phyloP scores from a whole-genome alignment of 768 basidiomycete species.

The Naganishia friedmannii region DNA sequence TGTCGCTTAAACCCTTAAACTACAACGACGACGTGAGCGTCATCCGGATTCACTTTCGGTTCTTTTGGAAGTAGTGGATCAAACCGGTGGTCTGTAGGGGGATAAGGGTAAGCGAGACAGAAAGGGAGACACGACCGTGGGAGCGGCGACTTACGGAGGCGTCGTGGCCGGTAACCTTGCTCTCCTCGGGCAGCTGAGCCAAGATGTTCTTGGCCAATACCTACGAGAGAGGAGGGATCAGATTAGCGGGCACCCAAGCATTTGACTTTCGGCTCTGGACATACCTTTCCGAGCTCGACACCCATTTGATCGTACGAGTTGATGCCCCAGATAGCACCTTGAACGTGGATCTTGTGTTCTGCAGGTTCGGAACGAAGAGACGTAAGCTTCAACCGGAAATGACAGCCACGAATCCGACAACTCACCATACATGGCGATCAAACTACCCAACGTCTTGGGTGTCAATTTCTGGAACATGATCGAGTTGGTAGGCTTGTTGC shows the following conservation, averaged over 20 bases:
- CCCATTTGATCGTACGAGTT: constrained; percentile 99
- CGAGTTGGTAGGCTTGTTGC: constrained; percentile 93
- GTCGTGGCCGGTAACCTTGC: constrained; percentile 78
- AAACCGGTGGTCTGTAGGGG: constrained; percentile 77
- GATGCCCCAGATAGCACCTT: constrained; percentile 96
- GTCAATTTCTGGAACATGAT: constrained; percentile 92
- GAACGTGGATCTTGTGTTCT: constrained; percentile 98
- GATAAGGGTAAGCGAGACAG: constrained; percentile 27
- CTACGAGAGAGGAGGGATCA: constrained; percentile 31
- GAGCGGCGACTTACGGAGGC: constrained; percentile 60
- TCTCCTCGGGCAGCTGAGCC: constrained; percentile 65
- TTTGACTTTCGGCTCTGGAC: constrained; percentile 17
- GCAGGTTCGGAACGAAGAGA: constrained; percentile 1
- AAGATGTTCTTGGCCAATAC: constrained; percentile 95
- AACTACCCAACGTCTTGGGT: constrained; percentile 76
- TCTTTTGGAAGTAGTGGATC: constrained; percentile 93
- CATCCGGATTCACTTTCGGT: constrained; percentile 56
- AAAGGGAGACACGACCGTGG: neutral
- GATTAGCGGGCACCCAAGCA: neutral
- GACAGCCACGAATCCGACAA: neutral
- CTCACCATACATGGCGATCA: constrained; percentile 43
- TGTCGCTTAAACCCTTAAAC: neutral
- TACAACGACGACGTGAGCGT: neutral
- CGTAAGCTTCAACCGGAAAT: neutral
- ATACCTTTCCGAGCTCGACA: constrained; percentile 86